Evolutionary conservation across 306 rosid genomes (phyloP).

Genomic region (Glycine tomentella): DNA sequence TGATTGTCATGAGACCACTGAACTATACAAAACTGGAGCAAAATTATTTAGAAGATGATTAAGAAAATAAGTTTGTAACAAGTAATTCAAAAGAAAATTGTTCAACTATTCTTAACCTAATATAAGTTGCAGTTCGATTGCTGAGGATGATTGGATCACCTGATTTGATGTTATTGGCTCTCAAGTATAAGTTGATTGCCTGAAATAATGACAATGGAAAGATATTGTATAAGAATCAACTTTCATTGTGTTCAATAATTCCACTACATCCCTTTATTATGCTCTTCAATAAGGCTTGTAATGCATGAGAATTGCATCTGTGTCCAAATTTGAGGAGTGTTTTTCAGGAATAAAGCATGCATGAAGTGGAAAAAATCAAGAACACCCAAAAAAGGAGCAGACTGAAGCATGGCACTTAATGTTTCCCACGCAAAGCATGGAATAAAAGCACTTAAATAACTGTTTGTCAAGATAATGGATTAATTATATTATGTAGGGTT

Average conservation of each 20-base stretch:
- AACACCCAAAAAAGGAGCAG: conserved; percentile 23
- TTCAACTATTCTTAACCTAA: conserved; percentile 62
- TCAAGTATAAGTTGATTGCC: conserved; percentile 85
- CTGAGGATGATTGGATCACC: conserved; percentile 81
- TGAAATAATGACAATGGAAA: conserved; percentile 49
- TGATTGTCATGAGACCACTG: conserved; percentile 38
- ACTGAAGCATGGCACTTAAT: conserved; percentile 23
- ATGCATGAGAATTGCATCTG: conserved; percentile 18
- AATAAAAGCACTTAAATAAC: conserved; percentile 27
- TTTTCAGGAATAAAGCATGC: conserved; percentile 29
- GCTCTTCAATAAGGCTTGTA: conserved; percentile 2
- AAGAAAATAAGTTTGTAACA: not conserved
- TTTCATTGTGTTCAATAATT: conserved; percentile 32
- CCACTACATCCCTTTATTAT: conserved; percentile 31
- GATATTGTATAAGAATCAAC: conserved; percentile 29
- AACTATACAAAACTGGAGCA: conserved; percentile 43
- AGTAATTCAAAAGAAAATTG: conserved; percentile 32
- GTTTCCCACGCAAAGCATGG: conserved; percentile 38
- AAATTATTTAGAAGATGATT: conserved; percentile 30
- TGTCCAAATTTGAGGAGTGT: not conserved
- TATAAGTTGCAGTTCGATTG: conserved; percentile 86
- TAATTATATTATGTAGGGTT: not conserved
- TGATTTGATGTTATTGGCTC: conserved; percentile 82
- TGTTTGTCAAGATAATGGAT: conserved; percentile 20
- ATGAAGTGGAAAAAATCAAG: conserved; percentile 19